A percentile compares a stretch with the other conserved stretches of the same genome.
phyloP scores from a whole-genome alignment of 2,329 filamentous ascomycete genomes.

The Hypoxylon sp. region DNA sequence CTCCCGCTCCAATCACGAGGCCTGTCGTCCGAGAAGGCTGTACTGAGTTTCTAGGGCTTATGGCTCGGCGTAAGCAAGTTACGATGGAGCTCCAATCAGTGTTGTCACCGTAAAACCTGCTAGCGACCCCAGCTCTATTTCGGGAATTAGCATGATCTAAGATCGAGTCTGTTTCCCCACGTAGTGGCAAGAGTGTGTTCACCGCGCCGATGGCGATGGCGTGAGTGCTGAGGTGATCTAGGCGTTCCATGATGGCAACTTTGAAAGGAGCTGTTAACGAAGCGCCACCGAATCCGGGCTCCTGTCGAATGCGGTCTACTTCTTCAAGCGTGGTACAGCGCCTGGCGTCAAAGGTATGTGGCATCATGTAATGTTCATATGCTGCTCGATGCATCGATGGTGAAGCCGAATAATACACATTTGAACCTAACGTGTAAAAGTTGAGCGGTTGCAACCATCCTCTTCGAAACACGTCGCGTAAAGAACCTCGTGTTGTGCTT shows the following conservation, averaged over 20 bases:
- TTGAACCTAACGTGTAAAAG: constrained; percentile 78
- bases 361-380: constrained; percentile 76
- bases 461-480: constrained; percentile 71
- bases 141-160: constrained; percentile 71
- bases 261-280: constrained; percentile 80
- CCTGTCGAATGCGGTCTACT: constrained; percentile 70
- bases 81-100: constrained; percentile 78
- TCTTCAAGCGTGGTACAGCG: constrained; percentile 73
- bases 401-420: constrained; percentile 78
- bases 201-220: constrained; percentile 79
- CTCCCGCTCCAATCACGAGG: constrained; percentile 74
- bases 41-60: constrained; percentile 76
- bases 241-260: constrained; percentile 74
- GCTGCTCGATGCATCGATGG: constrained; percentile 81
- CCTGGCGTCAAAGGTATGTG: constrained; percentile 73
- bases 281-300: constrained; percentile 76
- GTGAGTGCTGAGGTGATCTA: constrained; percentile 76
- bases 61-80: constrained; percentile 73
- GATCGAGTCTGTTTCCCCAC: constrained; percentile 64
- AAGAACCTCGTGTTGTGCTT: constrained; percentile 70
- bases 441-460: constrained; percentile 75
- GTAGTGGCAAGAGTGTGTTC: constrained; percentile 78
- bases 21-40: constrained; percentile 67
- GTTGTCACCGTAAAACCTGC: constrained; percentile 78
- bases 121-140: constrained; percentile 72